Evolutionary conservation across 805 yeast genomes (phyloP), one percentile per base, ranked within the genome.

Genomic region (Myxozyma lipomycoides): DNA sequence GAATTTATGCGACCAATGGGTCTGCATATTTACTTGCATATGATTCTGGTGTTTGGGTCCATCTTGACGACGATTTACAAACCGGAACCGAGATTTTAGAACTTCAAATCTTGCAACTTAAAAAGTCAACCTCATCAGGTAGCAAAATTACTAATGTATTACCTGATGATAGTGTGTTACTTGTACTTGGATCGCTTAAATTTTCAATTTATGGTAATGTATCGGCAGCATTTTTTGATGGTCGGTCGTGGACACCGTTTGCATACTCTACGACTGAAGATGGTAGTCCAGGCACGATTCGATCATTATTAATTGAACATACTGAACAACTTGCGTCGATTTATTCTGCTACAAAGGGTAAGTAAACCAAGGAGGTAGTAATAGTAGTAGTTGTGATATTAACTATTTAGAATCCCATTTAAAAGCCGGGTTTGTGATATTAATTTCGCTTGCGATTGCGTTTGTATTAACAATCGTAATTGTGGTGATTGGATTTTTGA

Each of bases 361-460:
- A 4, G 46, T 18, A 9, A 28, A 26, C 9, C 2, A 15, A 22
- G 32, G 23, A 34, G 4, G 17, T 36, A 17, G 22, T 7, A 15
- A 36, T 36, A 10, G 18, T 36, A 7, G 35, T 30, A n/a, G n/a
- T 17, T 17, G 7, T 36, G 6, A 7, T 35, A 35, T 21, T 35
- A 35, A 35, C 6, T 6, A 21, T 7, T 35, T 35, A 35, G 38
- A 35, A 35, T 35, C 19, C 9, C 38, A 59, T 49, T 69, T 75
- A 66, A 67, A 73, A 10, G 64, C 78, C 19, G 90, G 93, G 0
- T 82, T 76, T 60, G 82, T 84, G 25, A 88, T 83, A 2, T 75
- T 86, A 25, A 77, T 84, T 40, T 79, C 85, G 0, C 72, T 83
- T 38, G 93, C 89, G 0, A 70, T 82, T 48, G 80, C 91, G 0